These are phyloP conservation scores for Rhodotorula diobovata DNA, from an alignment of 768 basidiomycete species.

Conservation along the genomic window DNA sequence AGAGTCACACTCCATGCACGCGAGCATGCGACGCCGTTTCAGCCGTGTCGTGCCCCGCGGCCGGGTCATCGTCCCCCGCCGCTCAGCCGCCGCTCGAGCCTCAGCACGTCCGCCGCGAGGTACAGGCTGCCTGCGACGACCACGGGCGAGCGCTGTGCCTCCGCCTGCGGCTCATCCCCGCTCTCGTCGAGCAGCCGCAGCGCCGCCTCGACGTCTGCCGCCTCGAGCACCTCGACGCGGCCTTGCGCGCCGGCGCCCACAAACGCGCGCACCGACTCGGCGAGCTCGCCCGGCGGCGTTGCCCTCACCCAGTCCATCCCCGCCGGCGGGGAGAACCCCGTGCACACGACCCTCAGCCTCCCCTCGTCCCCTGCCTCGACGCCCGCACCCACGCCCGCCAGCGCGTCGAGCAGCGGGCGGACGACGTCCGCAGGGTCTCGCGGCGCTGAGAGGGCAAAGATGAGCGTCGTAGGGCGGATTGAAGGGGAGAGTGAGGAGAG, in stretches of 20 bases:
- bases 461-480: slow-evolving; percentile 56
- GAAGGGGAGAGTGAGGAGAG: slow-evolving; percentile 52
- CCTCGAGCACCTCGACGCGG: slow-evolving; percentile 45
- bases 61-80: not conserved
- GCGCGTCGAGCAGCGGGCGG: slow-evolving; percentile 37
- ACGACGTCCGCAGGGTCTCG: slow-evolving; percentile 45
- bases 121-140: slow-evolving; percentile 89
- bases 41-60: no score
- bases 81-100: not conserved
- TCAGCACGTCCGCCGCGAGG: slow-evolving; percentile 70
- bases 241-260: slow-evolving; percentile 40
- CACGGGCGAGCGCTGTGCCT: slow-evolving; percentile 49
- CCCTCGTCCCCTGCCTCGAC: not conserved
- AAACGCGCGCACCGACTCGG: slow-evolving; percentile 44
- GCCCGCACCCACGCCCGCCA: not conserved
- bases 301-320: slow-evolving; percentile 92
- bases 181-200: not conserved
- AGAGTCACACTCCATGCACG: no score
- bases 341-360: slow-evolving; percentile 52
- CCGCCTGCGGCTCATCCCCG: not conserved
- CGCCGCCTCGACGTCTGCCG: not conserved
- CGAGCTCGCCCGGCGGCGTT: slow-evolving; percentile 56
- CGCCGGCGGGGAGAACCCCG: slow-evolving; percentile 64
- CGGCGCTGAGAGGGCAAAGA: slow-evolving; percentile 78
- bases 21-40: no score